phyloP scores from a whole-genome alignment of 371 early-diverging fungal species.

The Gilbertella persicaria region DNA sequence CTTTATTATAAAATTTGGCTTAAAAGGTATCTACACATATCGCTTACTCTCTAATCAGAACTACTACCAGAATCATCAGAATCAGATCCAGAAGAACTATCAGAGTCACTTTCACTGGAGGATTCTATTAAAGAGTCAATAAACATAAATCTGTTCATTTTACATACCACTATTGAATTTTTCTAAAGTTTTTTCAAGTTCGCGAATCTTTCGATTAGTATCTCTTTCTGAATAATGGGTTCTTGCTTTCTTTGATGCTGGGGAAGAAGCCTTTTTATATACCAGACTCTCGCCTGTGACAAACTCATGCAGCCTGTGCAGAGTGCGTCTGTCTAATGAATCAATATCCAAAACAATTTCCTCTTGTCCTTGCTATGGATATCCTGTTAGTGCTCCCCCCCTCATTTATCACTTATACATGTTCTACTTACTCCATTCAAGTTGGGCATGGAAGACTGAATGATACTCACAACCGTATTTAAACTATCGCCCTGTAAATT shows the following conservation, averaged over 20 bases:
- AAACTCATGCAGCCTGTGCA: constrained; percentile 84
- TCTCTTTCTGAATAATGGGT: constrained; percentile 54
- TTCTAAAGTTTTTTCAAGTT: constrained; percentile 67
- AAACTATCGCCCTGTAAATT: constrained; percentile 77
- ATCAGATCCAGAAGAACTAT: constrained; percentile 68
- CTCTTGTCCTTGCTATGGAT: constrained; percentile 68
- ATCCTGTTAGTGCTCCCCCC: background rate
- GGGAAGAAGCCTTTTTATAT: constrained; percentile 16
- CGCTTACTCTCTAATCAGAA: constrained; percentile 54
- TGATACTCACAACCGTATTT: constrained; percentile 81
- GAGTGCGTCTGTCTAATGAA: constrained; percentile 79
- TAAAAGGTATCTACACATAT: constrained; percentile 19
- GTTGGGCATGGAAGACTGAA: constrained; percentile 82
- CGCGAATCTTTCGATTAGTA: constrained; percentile 58
- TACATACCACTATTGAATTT: constrained; percentile 50
- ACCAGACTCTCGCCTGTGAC: constrained; percentile 64
- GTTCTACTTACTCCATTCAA: constrained; percentile 61
- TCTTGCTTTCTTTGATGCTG: constrained; percentile 41
- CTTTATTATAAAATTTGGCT: too few species aligned
- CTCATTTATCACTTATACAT: background rate
- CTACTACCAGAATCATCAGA: constrained; percentile 81
- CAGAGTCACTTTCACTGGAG: constrained; percentile 57
- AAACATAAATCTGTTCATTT: background rate
- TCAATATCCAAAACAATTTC: constrained; percentile 97
- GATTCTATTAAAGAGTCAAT: background rate